Evolutionary conservation across 352 stramenopile species (phyloP), one percentile per base, ranked within the genome.

Genomic region (Thraustochytrium striatum): DNA sequence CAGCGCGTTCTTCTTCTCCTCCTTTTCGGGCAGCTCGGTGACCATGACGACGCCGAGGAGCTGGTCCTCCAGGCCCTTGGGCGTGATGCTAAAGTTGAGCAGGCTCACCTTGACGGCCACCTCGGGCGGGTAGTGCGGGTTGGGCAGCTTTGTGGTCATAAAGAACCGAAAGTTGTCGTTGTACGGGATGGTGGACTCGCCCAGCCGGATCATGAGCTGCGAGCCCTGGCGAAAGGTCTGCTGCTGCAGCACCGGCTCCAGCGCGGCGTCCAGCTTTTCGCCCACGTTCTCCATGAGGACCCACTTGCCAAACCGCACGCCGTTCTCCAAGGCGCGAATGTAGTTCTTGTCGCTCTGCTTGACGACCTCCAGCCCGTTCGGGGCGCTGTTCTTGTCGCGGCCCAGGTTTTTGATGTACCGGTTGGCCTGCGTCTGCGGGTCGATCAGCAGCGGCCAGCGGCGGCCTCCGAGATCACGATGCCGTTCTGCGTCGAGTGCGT

Each of bases 51-150:
- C 94, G 21, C 92, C 94, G 16, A 98, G 85, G 90, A 98, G 96
- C 85, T 98, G 94, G 81, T 98, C 94, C 82, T 98, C 91, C 52
- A 98, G 82, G 0, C 94, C 94, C 82, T 97, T 91, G 52, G 94
- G 88, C 0, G 94, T 98, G 16, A 94, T 94, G 91, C 97, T 98
- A 70, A 98, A 98, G 83, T 98, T 98, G 35, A 98, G 85, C 72
- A 98, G 83, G 80, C 96, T 98, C 1, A 98, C 94, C 82, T 98
- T 98, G n/a, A 97, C 94, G 72, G 90, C 96, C 35, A 94, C 91
- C 82, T 98, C 94, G 0, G 94, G 94, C 30, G 91, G 89, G 82
- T 97, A 98, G 75, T 98, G 94, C 36, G 94, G 94, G 72, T 98
- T 98, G 0, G 89, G 88, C 11, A 98, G 82, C 82, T 97, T 98